Evolutionary conservation across 2,329 filamentous ascomycete genomes (phyloP).

Genomic region (Fusarium incarnatum): DNA sequence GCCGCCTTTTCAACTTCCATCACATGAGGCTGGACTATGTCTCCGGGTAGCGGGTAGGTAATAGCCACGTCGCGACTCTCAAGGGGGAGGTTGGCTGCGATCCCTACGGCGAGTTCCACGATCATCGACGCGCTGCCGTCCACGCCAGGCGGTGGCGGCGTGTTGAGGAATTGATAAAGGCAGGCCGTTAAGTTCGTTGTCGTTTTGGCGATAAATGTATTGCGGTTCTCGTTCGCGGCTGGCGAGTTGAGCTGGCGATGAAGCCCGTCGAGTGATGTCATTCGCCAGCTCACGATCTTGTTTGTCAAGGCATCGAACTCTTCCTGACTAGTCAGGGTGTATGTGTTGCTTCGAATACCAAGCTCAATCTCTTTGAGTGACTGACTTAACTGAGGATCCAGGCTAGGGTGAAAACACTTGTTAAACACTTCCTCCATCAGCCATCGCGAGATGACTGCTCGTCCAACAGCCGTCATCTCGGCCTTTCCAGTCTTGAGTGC

Average conservation of each 20-base stretch:
- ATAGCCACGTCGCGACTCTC: constrained; percentile 93
- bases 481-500: constrained; percentile 89
- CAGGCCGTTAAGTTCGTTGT: constrained; percentile 75
- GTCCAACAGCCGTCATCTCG: constrained; percentile 96
- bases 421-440: constrained; percentile 92
- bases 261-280: constrained; percentile 93
- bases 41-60: constrained; percentile 84
- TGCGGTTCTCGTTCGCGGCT: constrained; percentile 73
- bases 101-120: constrained; percentile 87
- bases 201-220: constrained; percentile 75
- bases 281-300: constrained; percentile 92
- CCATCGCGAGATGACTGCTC: constrained; percentile 90
- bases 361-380: constrained; percentile 88
- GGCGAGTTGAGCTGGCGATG: constrained; percentile 74
- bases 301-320: constrained; percentile 88
- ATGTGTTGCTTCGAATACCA: constrained; percentile 83
- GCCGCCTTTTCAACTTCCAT: constrained; percentile 88
- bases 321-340: constrained; percentile 80
- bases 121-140: constrained; percentile 92
- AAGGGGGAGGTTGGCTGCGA: constrained; percentile 85
- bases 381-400: constrained; percentile 80
- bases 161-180: constrained; percentile 78
- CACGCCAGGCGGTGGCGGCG: constrained; percentile 83
- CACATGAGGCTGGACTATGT: constrained; percentile 73
- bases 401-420: constrained; percentile 89